phyloP scores from a whole-genome alignment of 2,329 filamentous ascomycete genomes.

The Alternaria viburni region DNA sequence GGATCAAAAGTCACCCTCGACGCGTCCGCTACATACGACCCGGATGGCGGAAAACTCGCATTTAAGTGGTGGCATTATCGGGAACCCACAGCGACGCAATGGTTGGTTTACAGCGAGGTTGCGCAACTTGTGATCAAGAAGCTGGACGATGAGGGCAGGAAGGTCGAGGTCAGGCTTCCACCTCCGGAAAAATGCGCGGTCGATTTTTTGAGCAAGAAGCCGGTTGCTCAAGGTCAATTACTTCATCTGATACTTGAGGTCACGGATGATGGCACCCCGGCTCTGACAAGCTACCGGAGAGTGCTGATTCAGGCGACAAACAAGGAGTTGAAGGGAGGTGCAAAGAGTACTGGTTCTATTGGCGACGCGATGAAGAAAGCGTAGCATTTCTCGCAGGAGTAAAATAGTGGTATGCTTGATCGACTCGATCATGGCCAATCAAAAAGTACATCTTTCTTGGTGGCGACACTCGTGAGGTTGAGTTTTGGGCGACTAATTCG shows the following conservation, averaged over 20 bases:
- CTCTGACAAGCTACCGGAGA: constrained; percentile 57
- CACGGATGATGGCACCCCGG: constrained; percentile 52
- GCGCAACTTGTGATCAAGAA: constrained; percentile 47
- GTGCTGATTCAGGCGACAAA: constrained; percentile 49
- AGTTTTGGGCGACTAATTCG: neutral
- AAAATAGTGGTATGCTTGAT: neutral
- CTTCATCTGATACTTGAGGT: constrained; percentile 60
- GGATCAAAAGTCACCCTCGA: constrained; percentile 53
- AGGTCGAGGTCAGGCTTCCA: constrained; percentile 51
- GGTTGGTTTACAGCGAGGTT: constrained; percentile 50
- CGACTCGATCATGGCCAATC: neutral
- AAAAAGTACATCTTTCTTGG: neutral
- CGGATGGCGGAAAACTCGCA: constrained; percentile 51
- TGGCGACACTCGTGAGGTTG: neutral
- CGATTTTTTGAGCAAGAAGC: constrained; percentile 44
- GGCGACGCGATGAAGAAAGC: neutral
- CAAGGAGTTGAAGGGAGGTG: constrained; percentile 36
- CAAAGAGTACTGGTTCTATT: neutral
- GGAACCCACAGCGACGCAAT: constrained; percentile 53
- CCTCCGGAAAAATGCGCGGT: constrained; percentile 51
- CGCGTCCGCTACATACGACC: constrained; percentile 56
- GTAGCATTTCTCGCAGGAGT: neutral
- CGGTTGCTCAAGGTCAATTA: constrained; percentile 51
- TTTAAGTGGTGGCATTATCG: constrained; percentile 61
- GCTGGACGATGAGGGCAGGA: constrained; percentile 35